Evolutionary conservation across 1,284 basidiomycete species (phyloP).

Genomic region (Leccinum subrobustum): DNA sequence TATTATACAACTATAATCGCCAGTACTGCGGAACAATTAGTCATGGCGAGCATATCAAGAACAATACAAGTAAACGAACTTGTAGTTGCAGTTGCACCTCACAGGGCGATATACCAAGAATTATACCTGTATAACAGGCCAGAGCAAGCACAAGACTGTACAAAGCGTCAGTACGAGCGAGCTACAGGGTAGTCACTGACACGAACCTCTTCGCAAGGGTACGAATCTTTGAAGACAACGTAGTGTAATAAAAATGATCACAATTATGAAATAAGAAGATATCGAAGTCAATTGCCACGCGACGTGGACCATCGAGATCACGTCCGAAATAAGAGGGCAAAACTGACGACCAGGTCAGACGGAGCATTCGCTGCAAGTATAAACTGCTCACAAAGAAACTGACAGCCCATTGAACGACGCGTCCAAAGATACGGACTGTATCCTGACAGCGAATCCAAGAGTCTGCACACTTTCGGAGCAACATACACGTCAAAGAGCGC

Average conservation of each 20-base stretch:
- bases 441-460: constrained; percentile 8
- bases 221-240: constrained; percentile 4
- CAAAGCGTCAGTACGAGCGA: constrained; percentile 1
- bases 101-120: background rate
- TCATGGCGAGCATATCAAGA: background rate
- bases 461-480: constrained; percentile 2
- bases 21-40: constrained; percentile 8
- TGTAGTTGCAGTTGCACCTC: background rate
- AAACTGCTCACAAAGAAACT: constrained; percentile 22
- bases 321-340: constrained; percentile 22
- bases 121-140: constrained; percentile 9
- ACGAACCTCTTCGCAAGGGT: constrained; percentile 18
- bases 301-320: constrained; percentile 19
- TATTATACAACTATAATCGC: constrained; percentile 3
- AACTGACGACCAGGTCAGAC: constrained; percentile 20
- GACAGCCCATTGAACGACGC: constrained; percentile 18
- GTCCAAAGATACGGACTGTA: background rate
- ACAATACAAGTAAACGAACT: constrained; percentile 1
- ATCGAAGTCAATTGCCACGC: constrained; percentile 18
- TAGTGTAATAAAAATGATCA: constrained; percentile 8
- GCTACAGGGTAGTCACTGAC: background rate
- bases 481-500: background rate
- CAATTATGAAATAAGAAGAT: constrained; percentile 17
- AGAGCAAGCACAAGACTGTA: constrained; percentile 7
- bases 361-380: background rate